These are phyloP conservation scores for Ajuga reptans DNA, from an alignment of 305 asterid genomes.

Conservation along the genomic window DNA sequence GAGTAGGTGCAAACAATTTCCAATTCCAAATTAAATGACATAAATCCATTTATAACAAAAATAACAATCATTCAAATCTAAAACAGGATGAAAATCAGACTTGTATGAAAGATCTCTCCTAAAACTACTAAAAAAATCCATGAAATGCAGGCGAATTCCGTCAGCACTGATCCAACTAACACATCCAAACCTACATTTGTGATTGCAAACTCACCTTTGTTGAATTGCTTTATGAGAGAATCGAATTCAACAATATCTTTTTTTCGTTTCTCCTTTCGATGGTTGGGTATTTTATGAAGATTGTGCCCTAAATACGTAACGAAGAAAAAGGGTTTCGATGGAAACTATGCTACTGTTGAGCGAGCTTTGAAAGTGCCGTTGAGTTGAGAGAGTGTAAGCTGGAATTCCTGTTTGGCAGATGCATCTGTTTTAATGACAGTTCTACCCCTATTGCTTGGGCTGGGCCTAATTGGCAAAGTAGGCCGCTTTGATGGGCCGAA, in stretches of 20 bases:
- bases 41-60: not conserved
- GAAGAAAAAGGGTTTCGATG: slow-evolving; percentile 33
- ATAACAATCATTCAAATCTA: not conserved
- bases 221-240: not conserved
- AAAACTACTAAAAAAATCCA: no score
- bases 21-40: not conserved
- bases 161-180: not conserved
- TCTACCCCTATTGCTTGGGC: no score
- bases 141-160: not conserved
- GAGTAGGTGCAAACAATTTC: not conserved
- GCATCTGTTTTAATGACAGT: not conserved
- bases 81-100: not conserved
- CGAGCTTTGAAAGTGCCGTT: slow-evolving; percentile 35
- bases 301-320: slow-evolving; percentile 1
- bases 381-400: not conserved
- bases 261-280: not conserved
- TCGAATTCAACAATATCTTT: not conserved
- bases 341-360: slow-evolving; percentile 19
- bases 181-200: slow-evolving; percentile 13
- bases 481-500: no score
- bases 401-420: not conserved
- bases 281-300: not conserved
- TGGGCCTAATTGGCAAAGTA: no score
- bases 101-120: no score
- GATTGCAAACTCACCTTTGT: slow-evolving; percentile 20